Percentiles rank a stretch among this genome's conserved stretches.
Evolutionary conservation across 768 basidiomycete species (phyloP).

Genomic region (Tulasnella sp.): DNA sequence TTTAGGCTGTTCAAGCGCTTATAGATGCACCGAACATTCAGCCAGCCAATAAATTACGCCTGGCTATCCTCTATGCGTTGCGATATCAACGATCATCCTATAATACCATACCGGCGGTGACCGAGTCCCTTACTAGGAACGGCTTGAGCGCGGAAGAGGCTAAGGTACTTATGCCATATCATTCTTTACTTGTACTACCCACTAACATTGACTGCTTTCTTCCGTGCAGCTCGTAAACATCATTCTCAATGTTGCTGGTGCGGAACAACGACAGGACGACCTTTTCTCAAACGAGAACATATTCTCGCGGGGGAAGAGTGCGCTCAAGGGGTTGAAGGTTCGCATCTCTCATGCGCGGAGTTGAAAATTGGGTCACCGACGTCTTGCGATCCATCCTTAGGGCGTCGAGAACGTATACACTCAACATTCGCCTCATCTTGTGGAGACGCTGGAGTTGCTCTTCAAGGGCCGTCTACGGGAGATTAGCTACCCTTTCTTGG

Average conservation of each 20-base stretch:
- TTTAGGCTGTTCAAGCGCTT: slow-evolving; percentile 71
- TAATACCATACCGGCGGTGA: slow-evolving; percentile 58
- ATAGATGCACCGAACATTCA: slow-evolving; percentile 58
- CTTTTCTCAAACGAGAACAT: slow-evolving; percentile 92
- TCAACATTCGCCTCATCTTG: slow-evolving; percentile 88
- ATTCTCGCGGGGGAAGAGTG: slow-evolving; percentile 87
- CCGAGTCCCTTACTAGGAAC: slow-evolving; percentile 41
- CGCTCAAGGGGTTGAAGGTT: slow-evolving; percentile 90
- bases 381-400: slow-evolving; percentile 30
- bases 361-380: slow-evolving; percentile 9
- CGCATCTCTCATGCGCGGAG: slow-evolving; percentile 7
- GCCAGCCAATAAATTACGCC: slow-evolving; percentile 71
- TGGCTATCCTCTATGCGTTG: slow-evolving; percentile 86
- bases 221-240: slow-evolving; percentile 77
- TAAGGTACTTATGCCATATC: slow-evolving; percentile 42
- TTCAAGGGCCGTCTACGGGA: slow-evolving; percentile 81
- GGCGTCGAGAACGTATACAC: slow-evolving; percentile 99
- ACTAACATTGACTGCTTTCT: neutral
- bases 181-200: neutral
- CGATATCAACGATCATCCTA: slow-evolving; percentile 88
- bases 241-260: slow-evolving; percentile 83
- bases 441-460: slow-evolving; percentile 82
- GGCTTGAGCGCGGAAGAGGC: slow-evolving; percentile 71
- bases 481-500: slow-evolving; percentile 80
- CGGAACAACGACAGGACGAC: slow-evolving; percentile 95